These are phyloP conservation scores for Irpex sp. DNA, from an alignment of 1,284 basidiomycete genomes.

Conservation along the genomic window DNA sequence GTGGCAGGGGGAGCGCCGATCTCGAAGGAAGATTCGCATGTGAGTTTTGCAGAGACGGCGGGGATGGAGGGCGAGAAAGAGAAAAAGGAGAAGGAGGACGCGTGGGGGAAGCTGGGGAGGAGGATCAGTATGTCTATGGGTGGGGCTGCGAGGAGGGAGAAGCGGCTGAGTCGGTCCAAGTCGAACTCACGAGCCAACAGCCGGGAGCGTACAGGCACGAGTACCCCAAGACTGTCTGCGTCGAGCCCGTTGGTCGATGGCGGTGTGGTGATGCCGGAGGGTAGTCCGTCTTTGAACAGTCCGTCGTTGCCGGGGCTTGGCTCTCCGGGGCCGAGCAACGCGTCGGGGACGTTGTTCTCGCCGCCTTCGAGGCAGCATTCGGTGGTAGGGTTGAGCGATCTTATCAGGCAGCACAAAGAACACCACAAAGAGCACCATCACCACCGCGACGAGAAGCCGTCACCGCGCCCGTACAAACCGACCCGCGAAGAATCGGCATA, in stretches of 20 bases:
- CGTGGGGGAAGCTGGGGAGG: constrained; percentile 58
- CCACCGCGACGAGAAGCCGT: too few species aligned
- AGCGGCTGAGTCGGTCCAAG: constrained; percentile 25
- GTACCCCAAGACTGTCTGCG: constrained; percentile 10
- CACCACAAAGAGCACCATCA: constrained; percentile 27
- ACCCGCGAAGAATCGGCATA: constrained; percentile 56
- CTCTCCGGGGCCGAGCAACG: constrained; percentile 12
- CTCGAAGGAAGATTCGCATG: constrained; percentile 9
- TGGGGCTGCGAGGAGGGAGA: constrained; percentile 14
- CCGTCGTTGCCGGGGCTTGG: background rate
- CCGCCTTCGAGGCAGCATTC: constrained; percentile 7
- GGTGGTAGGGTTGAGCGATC: background rate
- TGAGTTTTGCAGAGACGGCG: constrained; percentile 18
- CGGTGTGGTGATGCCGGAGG: background rate
- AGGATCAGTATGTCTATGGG: constrained; percentile 46
- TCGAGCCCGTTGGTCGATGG: background rate
- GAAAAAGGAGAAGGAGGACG: constrained; percentile 32
- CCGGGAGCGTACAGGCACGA: constrained; percentile 10
- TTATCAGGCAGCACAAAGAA: constrained; percentile 17
- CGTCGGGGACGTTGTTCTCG: constrained; percentile 4
- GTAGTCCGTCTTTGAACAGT: background rate
- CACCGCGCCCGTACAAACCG: constrained; percentile 42
- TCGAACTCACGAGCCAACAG: constrained; percentile 18
- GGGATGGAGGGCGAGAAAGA: constrained; percentile 10
- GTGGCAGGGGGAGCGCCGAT: constrained; percentile 4